Base-by-base conservation (phyloP, 805 yeast genomes). In the Candida corydali region DNA sequence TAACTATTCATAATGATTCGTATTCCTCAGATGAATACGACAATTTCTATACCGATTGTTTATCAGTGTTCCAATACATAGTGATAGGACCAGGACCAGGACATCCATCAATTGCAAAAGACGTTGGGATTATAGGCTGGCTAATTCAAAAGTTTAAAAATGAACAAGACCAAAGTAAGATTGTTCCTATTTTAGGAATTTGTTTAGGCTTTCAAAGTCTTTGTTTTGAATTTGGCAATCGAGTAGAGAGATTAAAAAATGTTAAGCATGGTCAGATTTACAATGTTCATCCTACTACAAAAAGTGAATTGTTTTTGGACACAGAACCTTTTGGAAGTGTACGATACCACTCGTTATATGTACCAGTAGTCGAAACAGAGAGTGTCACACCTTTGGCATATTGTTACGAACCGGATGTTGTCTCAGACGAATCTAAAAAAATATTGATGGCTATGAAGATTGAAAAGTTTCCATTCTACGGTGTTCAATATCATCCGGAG, bases 31-130 rank as follows among this genome's bases (percentile, higher is more conserved):
- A 42, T 16, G 53, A 57, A 6, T 65, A 55, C 40, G 52, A 55
- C 3, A 34, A 45, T 1, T 67, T 65, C 22, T 63, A 83, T 33
- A 46, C 48, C 5, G 40, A 50, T 1, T 67, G 72, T 40, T 51
- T 86, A 14, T 64, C 69, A 0, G 51, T 64, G 6, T 79, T 86
- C 46, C 86, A 84, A 40, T 87, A 87, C 23, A 68, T 93, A 3
- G 78, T 93, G 0, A 70, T 93, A 7, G 98, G 98, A 0, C 99
- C 99, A 0, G 99, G 99, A 0, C 99, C 99, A 0, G 99, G 99
- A 0, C 78, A 85, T 47, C 98, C 98, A 0, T 57, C 61, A 1
- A 65, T 47, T 51, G 71, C 3, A 25, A 46, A 52, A 1, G 97
- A 89, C 50, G 76, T 82, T 19, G 96, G 96, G 0, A 70, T 87